phyloP scores from a whole-genome alignment of 2,329 filamentous ascomycete species.

The Drechslerella stenobrocha region DNA sequence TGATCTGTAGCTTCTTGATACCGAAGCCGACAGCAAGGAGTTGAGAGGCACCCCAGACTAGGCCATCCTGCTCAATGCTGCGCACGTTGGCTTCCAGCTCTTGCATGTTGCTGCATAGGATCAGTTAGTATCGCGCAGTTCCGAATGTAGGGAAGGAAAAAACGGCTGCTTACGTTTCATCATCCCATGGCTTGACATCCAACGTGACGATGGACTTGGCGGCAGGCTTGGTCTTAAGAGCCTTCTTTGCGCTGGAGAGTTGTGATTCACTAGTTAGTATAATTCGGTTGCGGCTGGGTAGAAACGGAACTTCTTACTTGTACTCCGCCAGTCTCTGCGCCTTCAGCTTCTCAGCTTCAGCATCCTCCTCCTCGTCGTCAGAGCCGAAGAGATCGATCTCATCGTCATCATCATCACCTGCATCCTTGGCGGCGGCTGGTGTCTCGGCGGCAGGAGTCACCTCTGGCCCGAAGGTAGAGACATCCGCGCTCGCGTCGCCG shows the following conservation, averaged over 20 bases:
- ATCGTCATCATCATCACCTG: slow-evolving; percentile 74
- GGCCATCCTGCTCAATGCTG: slow-evolving; percentile 84
- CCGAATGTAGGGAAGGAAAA: slow-evolving; percentile 1
- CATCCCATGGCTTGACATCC: slow-evolving; percentile 96
- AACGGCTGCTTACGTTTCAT: slow-evolving; percentile 61
- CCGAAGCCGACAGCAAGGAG: slow-evolving; percentile 86
- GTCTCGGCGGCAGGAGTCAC: slow-evolving; percentile 63
- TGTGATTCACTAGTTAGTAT: background rate
- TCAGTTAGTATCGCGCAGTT: slow-evolving; percentile 59
- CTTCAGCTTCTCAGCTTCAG: slow-evolving; percentile 76
- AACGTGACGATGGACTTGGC: slow-evolving; percentile 96
- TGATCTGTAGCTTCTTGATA: slow-evolving; percentile 99
- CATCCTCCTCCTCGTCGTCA: slow-evolving; percentile 92
- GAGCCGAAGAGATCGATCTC: slow-evolving; percentile 92
- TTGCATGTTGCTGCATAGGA: slow-evolving; percentile 90
- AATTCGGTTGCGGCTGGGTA: background rate
- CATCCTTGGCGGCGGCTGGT: slow-evolving; percentile 75
- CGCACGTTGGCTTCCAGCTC: slow-evolving; percentile 79
- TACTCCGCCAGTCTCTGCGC: slow-evolving; percentile 69
- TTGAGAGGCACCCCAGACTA: slow-evolving; percentile 92
- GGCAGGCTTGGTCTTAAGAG: slow-evolving; percentile 81
- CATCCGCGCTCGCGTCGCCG: slow-evolving; percentile 85
- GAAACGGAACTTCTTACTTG: slow-evolving; percentile 20
- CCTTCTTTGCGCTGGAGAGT: slow-evolving; percentile 94
- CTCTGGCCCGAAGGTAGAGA: slow-evolving; percentile 90